These are phyloP conservation scores for Buxus sempervirens DNA, from an alignment of 164 flowering plant species.

Conservation along the genomic window DNA sequence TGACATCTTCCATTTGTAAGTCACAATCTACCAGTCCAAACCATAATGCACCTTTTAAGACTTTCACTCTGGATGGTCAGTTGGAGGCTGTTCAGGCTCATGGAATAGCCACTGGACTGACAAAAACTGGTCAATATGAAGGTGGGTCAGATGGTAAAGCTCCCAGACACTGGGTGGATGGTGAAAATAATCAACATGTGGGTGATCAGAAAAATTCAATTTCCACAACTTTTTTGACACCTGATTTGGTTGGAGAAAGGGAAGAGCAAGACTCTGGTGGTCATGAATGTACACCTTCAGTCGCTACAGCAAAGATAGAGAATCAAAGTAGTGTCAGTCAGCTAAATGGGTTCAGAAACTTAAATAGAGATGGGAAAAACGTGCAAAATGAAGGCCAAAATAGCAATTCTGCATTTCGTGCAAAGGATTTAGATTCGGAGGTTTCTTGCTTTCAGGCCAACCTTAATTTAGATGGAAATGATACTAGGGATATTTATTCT, in stretches of 20 bases:
- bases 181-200: constrained; percentile 24
- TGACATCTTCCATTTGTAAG: constrained; percentile 30
- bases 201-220: constrained; percentile 22
- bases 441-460: constrained; percentile 45
- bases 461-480: constrained; percentile 39
- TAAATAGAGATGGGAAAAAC: constrained; percentile 27
- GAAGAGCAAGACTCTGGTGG: constrained; percentile 27
- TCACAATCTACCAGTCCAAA: constrained; percentile 39
- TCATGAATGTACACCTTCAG: constrained; percentile 29
- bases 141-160: constrained; percentile 21
- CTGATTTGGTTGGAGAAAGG: constrained; percentile 24
- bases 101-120: constrained; percentile 15
- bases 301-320: constrained; percentile 27
- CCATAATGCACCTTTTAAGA: constrained; percentile 31
- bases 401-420: constrained; percentile 22
- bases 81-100: constrained; percentile 31
- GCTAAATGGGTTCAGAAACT: constrained; percentile 33
- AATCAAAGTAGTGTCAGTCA: constrained; percentile 26
- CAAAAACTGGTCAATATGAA: constrained; percentile 26
- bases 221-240: constrained; percentile 16
- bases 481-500: constrained; percentile 30
- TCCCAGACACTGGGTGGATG: constrained; percentile 24
- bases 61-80: constrained; percentile 29
- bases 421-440: constrained; percentile 56
- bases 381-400: constrained; percentile 30